Base-by-base conservation (phyloP, 768 basidiomycete species). In the Basidioascus undulatus region DNA sequence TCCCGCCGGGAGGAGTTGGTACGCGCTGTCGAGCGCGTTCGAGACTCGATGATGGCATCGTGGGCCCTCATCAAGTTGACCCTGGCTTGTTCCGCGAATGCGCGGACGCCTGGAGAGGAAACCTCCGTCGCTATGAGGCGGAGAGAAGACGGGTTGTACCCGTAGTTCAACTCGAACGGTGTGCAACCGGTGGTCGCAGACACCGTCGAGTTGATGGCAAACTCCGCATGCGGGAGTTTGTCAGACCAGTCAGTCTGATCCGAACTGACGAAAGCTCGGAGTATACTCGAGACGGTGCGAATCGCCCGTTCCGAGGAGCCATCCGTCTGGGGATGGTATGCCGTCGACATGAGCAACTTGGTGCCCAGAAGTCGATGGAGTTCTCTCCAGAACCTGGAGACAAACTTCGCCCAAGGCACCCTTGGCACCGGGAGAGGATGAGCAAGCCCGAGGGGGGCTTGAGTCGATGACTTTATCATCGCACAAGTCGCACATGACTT, bases 291-390 rank as follows among this genome's bases (percentile, higher is more conserved):
- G 11, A 46, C 30, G 0, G 43, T 35, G 27, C 47, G 42, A 38
- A 45, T 61, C 1, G 56, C 49, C 1, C 58, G 47, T 41, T 66
- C 62, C 0, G 59, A 63, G 0, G 57, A 44, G 1, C 63, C 61
- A 43, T 65, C 62, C 0, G 62, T 60, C 40, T 67, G 50, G 0
- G 65, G 65, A 42, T 67, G 65, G 41, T 57, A 66, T 3, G 62
- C 48, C 0, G 58, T 60, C 0, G 61, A 63, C 56, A 67, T 57
- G 1, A 49, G 48, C 0, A 58, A 47, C 18, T 57, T 49, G 0
- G 53, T 47, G 6, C 58, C 57, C 2, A 56, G 39, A 6, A 51
- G 49, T 31, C 45, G 33, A 42, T 62, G 50, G 0, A 66, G 46
- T 7, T 54, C 49, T 8, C 40, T 36, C 66, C 65, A 67, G 44